Conservation (phyloP, 2,329 filamentous ascomycete genomes). For the Pezicula carpinea region DNA sequence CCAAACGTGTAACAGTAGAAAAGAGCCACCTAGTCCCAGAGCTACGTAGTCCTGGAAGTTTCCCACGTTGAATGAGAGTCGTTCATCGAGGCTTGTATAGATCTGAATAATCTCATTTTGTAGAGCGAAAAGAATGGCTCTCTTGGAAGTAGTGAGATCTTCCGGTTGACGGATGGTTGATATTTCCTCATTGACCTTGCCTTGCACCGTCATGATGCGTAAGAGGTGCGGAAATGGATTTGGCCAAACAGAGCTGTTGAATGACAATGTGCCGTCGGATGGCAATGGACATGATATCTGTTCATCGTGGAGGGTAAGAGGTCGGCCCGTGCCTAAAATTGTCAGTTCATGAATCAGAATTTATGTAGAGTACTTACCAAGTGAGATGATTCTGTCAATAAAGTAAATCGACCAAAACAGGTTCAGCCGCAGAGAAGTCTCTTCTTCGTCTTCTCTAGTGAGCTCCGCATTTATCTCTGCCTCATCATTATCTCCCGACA, state of each 20-base stretch:
- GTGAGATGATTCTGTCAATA: background rate
- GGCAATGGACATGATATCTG: background rate
- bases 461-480: background rate
- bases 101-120: background rate
- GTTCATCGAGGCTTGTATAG: background rate
- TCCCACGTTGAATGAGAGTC: constrained; percentile 1
- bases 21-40: background rate
- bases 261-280: background rate
- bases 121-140: background rate
- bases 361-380: background rate
- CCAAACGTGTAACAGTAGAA: constrained; percentile 1
- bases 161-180: background rate
- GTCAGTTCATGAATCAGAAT: background rate
- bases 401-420: background rate
- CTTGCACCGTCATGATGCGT: background rate
- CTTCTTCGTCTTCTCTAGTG: background rate
- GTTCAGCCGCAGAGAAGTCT: background rate
- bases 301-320: background rate
- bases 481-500: background rate
- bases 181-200: background rate
- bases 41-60: constrained; percentile 2
- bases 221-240: background rate
- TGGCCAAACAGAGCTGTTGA: background rate
- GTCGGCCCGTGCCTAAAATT: background rate
- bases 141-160: background rate